phyloP scores from a whole-genome alignment of 371 early-diverging fungal genomes.

The Rhizoclosmatium hyalinum region DNA sequence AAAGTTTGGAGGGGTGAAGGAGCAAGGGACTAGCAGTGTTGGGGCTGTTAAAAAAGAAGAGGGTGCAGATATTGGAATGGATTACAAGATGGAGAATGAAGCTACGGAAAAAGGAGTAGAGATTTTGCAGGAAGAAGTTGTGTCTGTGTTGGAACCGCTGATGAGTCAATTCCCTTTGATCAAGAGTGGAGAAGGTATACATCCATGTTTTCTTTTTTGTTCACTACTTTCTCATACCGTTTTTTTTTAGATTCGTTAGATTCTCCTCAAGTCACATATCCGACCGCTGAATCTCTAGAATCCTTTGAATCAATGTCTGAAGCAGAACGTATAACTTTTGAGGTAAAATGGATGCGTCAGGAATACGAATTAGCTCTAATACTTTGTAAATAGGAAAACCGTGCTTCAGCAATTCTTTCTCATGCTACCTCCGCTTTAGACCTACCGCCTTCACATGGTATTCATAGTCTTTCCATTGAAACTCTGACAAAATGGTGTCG shows the following conservation, averaged over 20 bases:
- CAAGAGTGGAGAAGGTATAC: not conserved
- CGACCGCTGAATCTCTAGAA: not conserved
- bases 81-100: too few species aligned
- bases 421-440: not conserved
- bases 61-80: not conserved
- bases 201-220: not conserved
- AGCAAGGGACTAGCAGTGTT: not conserved
- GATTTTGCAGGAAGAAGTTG: not conserved
- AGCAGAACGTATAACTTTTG: not conserved
- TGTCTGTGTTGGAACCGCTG: not conserved
- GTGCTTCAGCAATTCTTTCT: constrained; percentile 1
- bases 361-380: not conserved
- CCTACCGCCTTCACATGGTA: not conserved
- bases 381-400: not conserved
- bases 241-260: not conserved
- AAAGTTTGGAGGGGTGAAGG: constrained; percentile 2
- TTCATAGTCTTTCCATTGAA: not conserved
- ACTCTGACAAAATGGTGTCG: constrained; percentile 9
- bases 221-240: not conserved
- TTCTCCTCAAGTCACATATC: not conserved
- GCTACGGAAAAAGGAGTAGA: not conserved
- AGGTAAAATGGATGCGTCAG: not conserved
- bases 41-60: not conserved
- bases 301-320: not conserved
- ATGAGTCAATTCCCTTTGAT: constrained; percentile 3